These are phyloP conservation scores for Termitomyces sp. DNA, from an alignment of 768 basidiomycete genomes.

Conservation along the genomic window DNA sequence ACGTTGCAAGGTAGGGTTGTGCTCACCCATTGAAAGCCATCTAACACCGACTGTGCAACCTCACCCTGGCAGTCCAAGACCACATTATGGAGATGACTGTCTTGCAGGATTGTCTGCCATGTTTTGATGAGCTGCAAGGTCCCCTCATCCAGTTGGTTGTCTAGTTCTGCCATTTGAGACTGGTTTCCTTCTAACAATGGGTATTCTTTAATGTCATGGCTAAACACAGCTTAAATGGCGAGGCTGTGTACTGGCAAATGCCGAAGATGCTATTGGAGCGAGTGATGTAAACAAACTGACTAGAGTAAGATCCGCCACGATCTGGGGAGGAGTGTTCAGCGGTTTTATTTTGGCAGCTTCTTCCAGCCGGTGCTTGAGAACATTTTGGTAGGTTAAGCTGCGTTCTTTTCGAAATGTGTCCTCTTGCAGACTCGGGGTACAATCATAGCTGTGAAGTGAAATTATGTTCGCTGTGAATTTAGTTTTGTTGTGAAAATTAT, in stretches of 20 bases:
- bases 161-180: neutral
- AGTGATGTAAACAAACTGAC: conserved; percentile 73
- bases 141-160: neutral
- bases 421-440: too few relatives aligned
- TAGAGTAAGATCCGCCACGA: conserved; percentile 45
- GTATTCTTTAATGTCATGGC: too few relatives aligned
- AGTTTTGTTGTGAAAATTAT: too few relatives aligned
- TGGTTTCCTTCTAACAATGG: neutral
- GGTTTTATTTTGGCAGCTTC: conserved; percentile 6
- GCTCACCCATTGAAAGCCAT: neutral
- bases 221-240: too few relatives aligned
- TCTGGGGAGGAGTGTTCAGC: conserved; percentile 7
- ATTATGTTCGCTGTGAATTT: too few relatives aligned
- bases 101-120: neutral
- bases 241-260: too few relatives aligned
- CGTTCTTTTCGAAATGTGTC: conserved; percentile 84
- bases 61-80: neutral
- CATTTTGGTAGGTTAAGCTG: conserved; percentile 72
- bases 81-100: neutral
- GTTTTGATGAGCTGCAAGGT: neutral
- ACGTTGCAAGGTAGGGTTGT: neutral
- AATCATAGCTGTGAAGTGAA: too few relatives aligned
- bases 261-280: conserved; percentile 14
- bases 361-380: conserved; percentile 40
- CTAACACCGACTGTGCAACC: neutral